Percentiles rank a stretch among this genome's conserved stretches.
Conservation (phyloP, 179 eudicot genomes). For the Vitellaria paradoxa region DNA sequence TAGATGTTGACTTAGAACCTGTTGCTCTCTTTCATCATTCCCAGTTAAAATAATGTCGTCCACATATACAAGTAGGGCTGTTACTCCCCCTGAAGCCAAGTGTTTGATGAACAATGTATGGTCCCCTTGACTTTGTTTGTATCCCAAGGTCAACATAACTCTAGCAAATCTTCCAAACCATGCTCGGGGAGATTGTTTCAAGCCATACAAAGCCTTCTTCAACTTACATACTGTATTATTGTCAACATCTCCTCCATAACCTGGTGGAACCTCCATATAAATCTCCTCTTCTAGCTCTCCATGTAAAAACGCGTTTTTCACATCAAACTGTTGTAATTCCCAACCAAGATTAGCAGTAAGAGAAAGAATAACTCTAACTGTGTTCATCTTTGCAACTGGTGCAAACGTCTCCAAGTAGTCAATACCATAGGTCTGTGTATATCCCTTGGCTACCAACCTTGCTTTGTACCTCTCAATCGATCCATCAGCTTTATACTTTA, state of each 20-base stretch:
- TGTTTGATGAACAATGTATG: neutral
- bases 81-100: too few species aligned
- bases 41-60: too few species aligned
- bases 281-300: neutral
- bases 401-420: neutral
- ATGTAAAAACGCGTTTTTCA: neutral
- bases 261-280: neutral
- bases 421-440: neutral
- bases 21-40: too few species aligned
- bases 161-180: neutral
- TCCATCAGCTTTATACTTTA: neutral
- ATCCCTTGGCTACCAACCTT: neutral
- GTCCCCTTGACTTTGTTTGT: neutral
- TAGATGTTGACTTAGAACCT: too few species aligned
- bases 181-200: neutral
- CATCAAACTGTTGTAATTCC: neutral
- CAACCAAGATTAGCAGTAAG: neutral
- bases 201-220: neutral
- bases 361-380: neutral
- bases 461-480: neutral
- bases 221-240: neutral
- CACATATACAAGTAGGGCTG: too few species aligned
- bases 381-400: neutral
- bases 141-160: neutral
- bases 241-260: too few species aligned